phyloP scores from a whole-genome alignment of 306 rosid genomes.

The Rosa chinensis region DNA sequence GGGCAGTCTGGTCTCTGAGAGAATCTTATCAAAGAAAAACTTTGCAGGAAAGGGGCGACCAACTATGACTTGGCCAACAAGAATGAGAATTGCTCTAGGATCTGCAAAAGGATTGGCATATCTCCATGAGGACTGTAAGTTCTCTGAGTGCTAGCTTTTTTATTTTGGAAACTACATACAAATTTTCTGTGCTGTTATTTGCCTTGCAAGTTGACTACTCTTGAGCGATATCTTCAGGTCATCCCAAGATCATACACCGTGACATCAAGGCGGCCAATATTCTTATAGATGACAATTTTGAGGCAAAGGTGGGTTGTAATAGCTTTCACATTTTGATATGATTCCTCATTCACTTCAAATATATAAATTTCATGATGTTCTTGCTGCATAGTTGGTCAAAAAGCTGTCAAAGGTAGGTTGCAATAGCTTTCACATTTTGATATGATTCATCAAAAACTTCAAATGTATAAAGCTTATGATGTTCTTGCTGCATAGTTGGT shows the following conservation, averaged over 20 bases:
- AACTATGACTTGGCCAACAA: constrained; percentile 35
- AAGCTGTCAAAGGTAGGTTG: constrained; percentile 31
- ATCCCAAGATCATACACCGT: constrained; percentile 44
- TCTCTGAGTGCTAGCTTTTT: background rate
- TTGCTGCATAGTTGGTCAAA: background rate
- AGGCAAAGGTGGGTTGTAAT: constrained; percentile 33
- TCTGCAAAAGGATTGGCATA: constrained; percentile 48
- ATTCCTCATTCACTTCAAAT: background rate
- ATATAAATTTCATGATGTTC: background rate
- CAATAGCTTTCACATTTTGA: background rate
- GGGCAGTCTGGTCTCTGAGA: background rate
- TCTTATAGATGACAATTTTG: constrained; percentile 36
- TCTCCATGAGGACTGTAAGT: constrained; percentile 48
- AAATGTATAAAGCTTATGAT: background rate
- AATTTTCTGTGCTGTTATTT: background rate
- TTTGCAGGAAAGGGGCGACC: constrained; percentile 36
- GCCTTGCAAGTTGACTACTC: background rate
- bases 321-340: constrained; percentile 4
- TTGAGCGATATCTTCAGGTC: constrained; percentile 36
- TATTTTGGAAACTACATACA: background rate
- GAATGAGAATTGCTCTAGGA: constrained; percentile 42
- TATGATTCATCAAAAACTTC: background rate
- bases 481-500: background rate
- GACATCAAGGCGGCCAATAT: constrained; percentile 47
- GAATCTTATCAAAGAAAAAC: background rate